Evolutionary conservation across 2,329 filamentous ascomycete species (phyloP), one percentile per base, ranked within the genome.

Genomic region (Aspergillus arachidicola): DNA sequence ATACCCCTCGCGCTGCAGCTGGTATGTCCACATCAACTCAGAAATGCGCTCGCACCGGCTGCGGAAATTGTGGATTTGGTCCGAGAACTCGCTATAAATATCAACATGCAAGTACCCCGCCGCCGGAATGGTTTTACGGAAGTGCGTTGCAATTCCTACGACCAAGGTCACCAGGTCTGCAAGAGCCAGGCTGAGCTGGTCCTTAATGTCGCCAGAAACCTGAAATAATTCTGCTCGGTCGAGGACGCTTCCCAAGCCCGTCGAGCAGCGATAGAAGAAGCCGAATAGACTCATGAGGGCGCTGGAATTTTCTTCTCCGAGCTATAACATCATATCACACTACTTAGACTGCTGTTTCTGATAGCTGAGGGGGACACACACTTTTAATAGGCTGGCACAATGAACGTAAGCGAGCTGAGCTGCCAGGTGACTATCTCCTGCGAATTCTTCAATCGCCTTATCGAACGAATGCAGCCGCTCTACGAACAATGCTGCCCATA

Each of bases 221-320:
- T 73, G 71, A 53, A 85, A 78, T 0, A 84, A 71, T 61, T 82
- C 79, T 12, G 81, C 79, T n/a, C 82, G 80, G 59, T 85, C 70
- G 7, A 85, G 77, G 0, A 82, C 75, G 58, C 78, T 61, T 69
- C 79, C 61, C 78, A 80, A 5, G 72, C 78, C 58, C 79, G 74
- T 55, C 69, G 81, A 72, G 74, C 79, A 71, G 65, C 81, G 80
- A 72, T 85, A 85, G 66, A 86, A 83, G 59, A 86, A 79, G 3
- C 80, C 81, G 64, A 86, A 86, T 2, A 80, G 80, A 50, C 76
- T 79, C 68, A 86, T 82, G 21, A 86, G 74, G 3, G 83, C 82
- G 1, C 72, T 67, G 12, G 79, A 78, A 61, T 84, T 82, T 58
- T 81, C 76, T 57, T 80, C 78, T 10, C 83, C 83, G 28, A 85